Evolutionary conservation across 2,329 filamentous ascomycete species (phyloP).

Genomic region (Penicillium sp.): DNA sequence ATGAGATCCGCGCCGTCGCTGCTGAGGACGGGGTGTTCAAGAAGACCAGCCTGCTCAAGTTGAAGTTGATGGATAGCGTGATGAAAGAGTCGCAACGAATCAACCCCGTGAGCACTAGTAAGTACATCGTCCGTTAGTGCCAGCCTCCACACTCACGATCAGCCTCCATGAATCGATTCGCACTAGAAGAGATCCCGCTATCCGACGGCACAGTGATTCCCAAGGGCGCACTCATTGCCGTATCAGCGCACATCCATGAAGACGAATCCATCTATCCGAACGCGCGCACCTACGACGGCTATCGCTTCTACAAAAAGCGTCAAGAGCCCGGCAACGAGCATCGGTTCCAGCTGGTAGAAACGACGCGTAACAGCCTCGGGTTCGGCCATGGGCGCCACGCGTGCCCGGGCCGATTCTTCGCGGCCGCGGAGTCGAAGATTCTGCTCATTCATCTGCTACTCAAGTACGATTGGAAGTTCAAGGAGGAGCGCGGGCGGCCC

Average conservation of each 20-base stretch:
- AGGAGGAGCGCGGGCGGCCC: slow-evolving; percentile 35
- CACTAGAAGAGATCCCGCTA: slow-evolving; percentile 21
- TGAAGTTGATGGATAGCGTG: slow-evolving; percentile 35
- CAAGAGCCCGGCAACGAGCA: slow-evolving; percentile 29
- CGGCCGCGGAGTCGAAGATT: slow-evolving; percentile 54
- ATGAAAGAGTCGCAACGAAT: slow-evolving; percentile 33
- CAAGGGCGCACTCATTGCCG: slow-evolving; percentile 22
- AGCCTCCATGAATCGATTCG: slow-evolving; percentile 27
- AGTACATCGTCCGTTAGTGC: slow-evolving; percentile 2
- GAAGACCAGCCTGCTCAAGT: slow-evolving; percentile 30
- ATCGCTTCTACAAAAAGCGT: slow-evolving; percentile 32
- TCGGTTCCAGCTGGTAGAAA: slow-evolving; percentile 28
- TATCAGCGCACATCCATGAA: slow-evolving; percentile 26
- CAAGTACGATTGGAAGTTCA: slow-evolving; percentile 50
- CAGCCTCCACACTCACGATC: not conserved
- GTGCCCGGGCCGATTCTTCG: slow-evolving; percentile 54
- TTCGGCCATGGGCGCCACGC: slow-evolving; percentile 38
- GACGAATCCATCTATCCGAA: slow-evolving; percentile 28
- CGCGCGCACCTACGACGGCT: slow-evolving; percentile 31
- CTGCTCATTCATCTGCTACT: slow-evolving; percentile 48
- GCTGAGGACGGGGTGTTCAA: slow-evolving; percentile 37
- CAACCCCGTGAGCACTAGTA: slow-evolving; percentile 26
- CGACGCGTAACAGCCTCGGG: slow-evolving; percentile 26
- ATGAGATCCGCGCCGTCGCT: slow-evolving; percentile 47
- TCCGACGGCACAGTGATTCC: slow-evolving; percentile 30